These are phyloP conservation scores for Fragaria ananassa DNA, from an alignment of 306 rosid genomes.

Conservation along the genomic window DNA sequence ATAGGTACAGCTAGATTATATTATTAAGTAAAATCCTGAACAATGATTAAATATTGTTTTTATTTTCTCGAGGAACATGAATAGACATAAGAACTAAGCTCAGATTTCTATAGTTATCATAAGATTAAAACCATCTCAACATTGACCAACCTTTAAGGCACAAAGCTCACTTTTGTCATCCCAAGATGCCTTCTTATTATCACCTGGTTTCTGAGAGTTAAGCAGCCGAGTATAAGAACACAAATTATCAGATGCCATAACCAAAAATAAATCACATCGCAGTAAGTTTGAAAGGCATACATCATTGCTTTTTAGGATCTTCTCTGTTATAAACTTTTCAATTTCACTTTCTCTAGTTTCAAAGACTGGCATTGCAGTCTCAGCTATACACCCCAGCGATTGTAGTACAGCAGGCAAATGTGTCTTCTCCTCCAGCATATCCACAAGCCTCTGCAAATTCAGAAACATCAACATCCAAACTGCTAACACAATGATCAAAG, in stretches of 20 bases:
- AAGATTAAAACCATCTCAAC: constrained; percentile 19
- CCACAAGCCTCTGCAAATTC: constrained; percentile 80
- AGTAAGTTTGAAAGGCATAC: constrained; percentile 45
- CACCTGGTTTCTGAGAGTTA: constrained; percentile 66
- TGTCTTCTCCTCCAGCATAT: constrained; percentile 73
- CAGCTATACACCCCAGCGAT: constrained; percentile 93
- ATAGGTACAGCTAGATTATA: constrained; percentile 4
- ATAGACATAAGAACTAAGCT: constrained; percentile 7
- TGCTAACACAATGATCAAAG: constrained; percentile 3
- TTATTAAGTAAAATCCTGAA: neutral
- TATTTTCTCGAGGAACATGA: neutral
- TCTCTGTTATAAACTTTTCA: constrained; percentile 62
- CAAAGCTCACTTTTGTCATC: constrained; percentile 81
- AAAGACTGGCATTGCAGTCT: constrained; percentile 93
- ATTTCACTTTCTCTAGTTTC: constrained; percentile 92
- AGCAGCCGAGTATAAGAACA: constrained; percentile 29
- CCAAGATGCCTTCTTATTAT: constrained; percentile 55
- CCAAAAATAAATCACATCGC: constrained; percentile 15
- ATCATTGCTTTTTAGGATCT: constrained; percentile 59
- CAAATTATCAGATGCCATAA: constrained; percentile 2
- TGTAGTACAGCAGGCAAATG: constrained; percentile 92
- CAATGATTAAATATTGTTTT: neutral
- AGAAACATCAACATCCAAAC: constrained; percentile 32
- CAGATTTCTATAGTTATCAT: neutral
- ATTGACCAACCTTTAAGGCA: constrained; percentile 70